These are phyloP conservation scores for Boletus smithii DNA, from an alignment of 1,284 basidiomycete genomes.

Conservation along the genomic window DNA sequence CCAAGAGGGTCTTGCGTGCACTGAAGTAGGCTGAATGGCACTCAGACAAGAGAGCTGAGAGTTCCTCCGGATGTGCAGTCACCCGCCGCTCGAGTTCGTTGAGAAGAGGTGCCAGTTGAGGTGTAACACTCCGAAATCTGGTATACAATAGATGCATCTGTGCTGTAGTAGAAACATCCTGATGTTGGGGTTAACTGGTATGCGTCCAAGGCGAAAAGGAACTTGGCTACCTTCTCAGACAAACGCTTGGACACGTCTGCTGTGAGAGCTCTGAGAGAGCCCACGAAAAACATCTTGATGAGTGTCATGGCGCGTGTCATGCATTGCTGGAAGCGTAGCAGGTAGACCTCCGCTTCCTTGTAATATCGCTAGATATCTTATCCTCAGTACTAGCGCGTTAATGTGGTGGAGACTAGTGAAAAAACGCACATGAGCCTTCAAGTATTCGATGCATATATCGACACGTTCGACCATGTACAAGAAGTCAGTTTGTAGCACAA, in stretches of 20 bases:
- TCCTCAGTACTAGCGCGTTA: slow-evolving; percentile 3
- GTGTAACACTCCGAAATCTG: slow-evolving; percentile 73
- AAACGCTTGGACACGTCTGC: slow-evolving; percentile 72
- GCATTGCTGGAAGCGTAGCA: slow-evolving; percentile 92
- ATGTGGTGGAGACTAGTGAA: background rate
- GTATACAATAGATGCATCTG: slow-evolving; percentile 85
- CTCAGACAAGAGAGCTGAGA: slow-evolving; percentile 74
- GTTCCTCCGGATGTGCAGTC: slow-evolving; percentile 67
- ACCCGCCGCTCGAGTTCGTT: slow-evolving; percentile 82
- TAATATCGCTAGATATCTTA: slow-evolving; percentile 67
- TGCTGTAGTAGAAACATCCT: slow-evolving; percentile 81
- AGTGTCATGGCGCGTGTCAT: slow-evolving; percentile 94
- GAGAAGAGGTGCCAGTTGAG: slow-evolving; percentile 72
- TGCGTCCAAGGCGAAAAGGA: background rate
- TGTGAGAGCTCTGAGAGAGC: slow-evolving; percentile 71
- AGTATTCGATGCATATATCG: slow-evolving; percentile 87
- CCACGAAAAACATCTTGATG: slow-evolving; percentile 91
- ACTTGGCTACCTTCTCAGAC: slow-evolving; percentile 59
- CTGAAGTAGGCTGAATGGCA: slow-evolving; percentile 82
- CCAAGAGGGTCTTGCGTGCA: slow-evolving; percentile 67
- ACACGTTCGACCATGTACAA: slow-evolving; percentile 91
- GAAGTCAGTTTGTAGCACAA: slow-evolving; percentile 87
- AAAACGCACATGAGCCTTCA: slow-evolving; percentile 73
- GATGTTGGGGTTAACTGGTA: slow-evolving; percentile 1
- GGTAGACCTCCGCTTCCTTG: slow-evolving; percentile 85